These are phyloP conservation scores for Colletotrichum spinosum DNA, from an alignment of 2,329 filamentous ascomycete genomes.

Conservation along the genomic window DNA sequence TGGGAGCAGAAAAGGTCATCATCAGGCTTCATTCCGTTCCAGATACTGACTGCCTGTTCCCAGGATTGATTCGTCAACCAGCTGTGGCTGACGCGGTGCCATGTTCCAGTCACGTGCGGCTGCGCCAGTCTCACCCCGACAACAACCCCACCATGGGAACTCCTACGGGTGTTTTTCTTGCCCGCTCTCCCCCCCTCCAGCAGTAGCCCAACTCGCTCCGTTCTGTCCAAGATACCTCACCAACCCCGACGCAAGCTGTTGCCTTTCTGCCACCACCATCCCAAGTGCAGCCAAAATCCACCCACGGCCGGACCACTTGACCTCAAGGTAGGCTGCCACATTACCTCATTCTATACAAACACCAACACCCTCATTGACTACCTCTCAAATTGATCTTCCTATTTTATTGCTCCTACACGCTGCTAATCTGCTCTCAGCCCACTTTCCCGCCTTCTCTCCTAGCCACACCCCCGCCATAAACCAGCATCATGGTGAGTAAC, in stretches of 20 bases:
- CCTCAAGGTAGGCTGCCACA: constrained; percentile 26
- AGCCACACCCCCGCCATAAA: constrained; percentile 39
- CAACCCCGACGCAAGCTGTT: constrained; percentile 38
- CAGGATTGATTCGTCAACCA: constrained; percentile 38
- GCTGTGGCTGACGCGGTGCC: constrained; percentile 37
- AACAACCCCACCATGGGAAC: constrained; percentile 39
- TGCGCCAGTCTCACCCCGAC: constrained; percentile 37
- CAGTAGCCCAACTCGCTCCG: constrained; percentile 37
- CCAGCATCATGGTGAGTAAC: constrained; percentile 55
- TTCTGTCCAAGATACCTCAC: constrained; percentile 38
- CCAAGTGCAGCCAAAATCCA: constrained; percentile 30
- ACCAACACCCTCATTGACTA: constrained; percentile 10
- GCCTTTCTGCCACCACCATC: constrained; percentile 35
- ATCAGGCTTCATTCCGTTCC: constrained; percentile 3
- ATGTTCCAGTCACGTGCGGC: constrained; percentile 38
- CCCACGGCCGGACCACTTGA: constrained; percentile 26
- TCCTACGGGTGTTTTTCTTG: constrained; percentile 38
- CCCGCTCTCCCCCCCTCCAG: constrained; percentile 37
- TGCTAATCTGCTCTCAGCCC: constrained; percentile 39
- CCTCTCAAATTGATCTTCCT: constrained; percentile 9
- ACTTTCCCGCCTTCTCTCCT: constrained; percentile 37
- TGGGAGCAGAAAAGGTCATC: neutral
- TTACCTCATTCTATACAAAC: neutral
- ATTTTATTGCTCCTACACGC: neutral
- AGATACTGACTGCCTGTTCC: constrained; percentile 16